Evolutionary conservation across 2,329 filamentous ascomycete species (phyloP), one percentile per base, ranked within the genome.

Genomic region (Pseudocercospora cruenta): DNA sequence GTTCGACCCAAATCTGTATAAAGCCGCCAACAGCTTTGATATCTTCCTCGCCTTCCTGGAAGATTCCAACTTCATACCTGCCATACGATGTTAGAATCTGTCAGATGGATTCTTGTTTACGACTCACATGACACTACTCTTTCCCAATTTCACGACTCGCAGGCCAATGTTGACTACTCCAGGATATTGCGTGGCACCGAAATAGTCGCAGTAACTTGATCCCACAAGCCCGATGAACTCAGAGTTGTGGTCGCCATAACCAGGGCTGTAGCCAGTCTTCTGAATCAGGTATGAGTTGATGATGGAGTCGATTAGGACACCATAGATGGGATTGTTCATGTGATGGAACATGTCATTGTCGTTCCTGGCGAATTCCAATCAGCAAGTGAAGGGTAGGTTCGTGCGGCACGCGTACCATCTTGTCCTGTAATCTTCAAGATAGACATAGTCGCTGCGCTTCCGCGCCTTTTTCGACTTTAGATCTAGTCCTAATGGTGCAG

Each of bases 261-360:
- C 94, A 89, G 2, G 86, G 77, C 2, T 90, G 92, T 94, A 87
- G 12, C 86, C 86, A 78, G 92, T 96, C 74, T 91, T 84, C 60
- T 90, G 84, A 68, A 96, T 93, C 19, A 98, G 86, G 78, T 95
- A 98, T 58, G 90, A 86, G 79, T 97, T 98, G 77, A 96, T 88
- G 65, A 96, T 87, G 1, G 92, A 94, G 81, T 98, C 94, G 78
- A 96, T 76, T 5, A 77, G 66, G 4, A 77, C 73, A 51, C 72
- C 74, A 59, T 77, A 77, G 63, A 76, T 72, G 0, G 75, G 95
- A 64, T 88, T 90, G 63, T 77, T 74, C 45, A 70, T 73, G 77
- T 98, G 94, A 67, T 92, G 86, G 79, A 95, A 97, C 91, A 96
- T 95, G 81, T 97, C 93, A 77, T 96, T 96, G 80, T 97, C 93